Evolutionary conservation across 257 asterid genomes (phyloP), one percentile per base, ranked within the genome.

Genomic region (Solanum dulcamara): DNA sequence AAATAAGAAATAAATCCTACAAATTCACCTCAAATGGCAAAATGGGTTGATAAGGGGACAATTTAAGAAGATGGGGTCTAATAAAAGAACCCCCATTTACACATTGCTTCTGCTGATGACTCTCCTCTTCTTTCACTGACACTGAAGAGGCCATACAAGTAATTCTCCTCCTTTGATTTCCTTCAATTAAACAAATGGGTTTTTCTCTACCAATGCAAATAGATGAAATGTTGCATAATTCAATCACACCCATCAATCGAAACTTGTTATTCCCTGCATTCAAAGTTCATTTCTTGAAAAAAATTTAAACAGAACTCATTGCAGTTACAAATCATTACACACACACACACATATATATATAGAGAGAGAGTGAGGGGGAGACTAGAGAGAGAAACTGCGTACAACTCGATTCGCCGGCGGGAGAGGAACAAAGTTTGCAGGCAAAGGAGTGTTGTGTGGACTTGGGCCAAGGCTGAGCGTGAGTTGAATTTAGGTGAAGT

Each of bases 21-120:
- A 42, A 37, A 80, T 71, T 85, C 79, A 94, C 99, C 98, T 96
- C 99, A 84, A 96, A 96, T 72, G 99, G 98, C 70, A 96, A 92
- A 89, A 95, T 96, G 85, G 98, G 94, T 85, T 96, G 98, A 84
- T 95, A 95, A 7, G 98, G 94, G 26, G 95, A 91, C 90, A 96
- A 88, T 83, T 92, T 94, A 62, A 84, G 94, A 75, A 96, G 98
- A 88, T 95, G 99, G 51, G 93, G 89, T 22, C 98, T 92, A 84
- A 96, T 95, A 86, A 96, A 96, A 40, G 97, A 89, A 86, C 83
- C 97, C 60, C 99, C 98, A 4, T 92, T 85, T 71, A 90, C 80
- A 38, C 82, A 48, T 70, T 77, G 84, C 59, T 82, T 83, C 62
- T 87, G 38, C 79, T 88, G 89, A 42, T 88, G 86, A 28, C 85